Base-by-base conservation (phyloP, 176 grass and related monocot species). In the Saccharum spontaneum region DNA sequence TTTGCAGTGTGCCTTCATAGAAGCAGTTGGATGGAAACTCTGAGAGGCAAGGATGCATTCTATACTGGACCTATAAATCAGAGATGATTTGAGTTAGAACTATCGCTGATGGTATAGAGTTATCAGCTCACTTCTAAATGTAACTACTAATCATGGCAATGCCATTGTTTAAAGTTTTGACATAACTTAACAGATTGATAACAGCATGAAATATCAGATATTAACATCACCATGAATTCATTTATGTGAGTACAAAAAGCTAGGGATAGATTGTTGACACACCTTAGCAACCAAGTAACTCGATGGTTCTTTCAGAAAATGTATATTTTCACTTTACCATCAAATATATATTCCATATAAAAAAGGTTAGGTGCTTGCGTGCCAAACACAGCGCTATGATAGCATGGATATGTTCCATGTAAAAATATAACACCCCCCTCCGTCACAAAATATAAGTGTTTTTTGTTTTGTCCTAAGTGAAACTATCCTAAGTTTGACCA, bases 1-100 rank as follows among this genome's bases (percentile, higher is more conserved):
- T 99, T 83, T 99, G 97, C 67, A 99, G 86, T 41, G 97, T 99
- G 43, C 97, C 97, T 88, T 99, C 97, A 77, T 99, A 99, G 84
- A 99, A 99, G 79, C 97, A 94, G 83, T 99, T 99, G 67, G 97
- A 99, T 15, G 97, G 97, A 76, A 99, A 99, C 78, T 99, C 97
- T 77, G 94, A 97, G 23, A 99, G 92, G 65, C 85, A 99, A 73
- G 97, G 97, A 83, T 99, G 97, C 97, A 99, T 99, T 87, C 97
- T 80, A 84, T 99, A 99, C 88, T 99, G 97, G 22, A 99, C 97
- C 97, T 99, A 84, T 68, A 88, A 88, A 64, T 80, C 73, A 86
- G 20, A 57, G 10, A 68, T 30, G 13, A 68, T 79, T 55, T 55
- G 78, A 39, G 50, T 84, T 23, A 71, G 15, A 61, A 69, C 31